Evolutionary conservation across 1,284 basidiomycete genomes (phyloP), one percentile per base, ranked within the genome.

Genomic region (Moniliophthora roreri): DNA sequence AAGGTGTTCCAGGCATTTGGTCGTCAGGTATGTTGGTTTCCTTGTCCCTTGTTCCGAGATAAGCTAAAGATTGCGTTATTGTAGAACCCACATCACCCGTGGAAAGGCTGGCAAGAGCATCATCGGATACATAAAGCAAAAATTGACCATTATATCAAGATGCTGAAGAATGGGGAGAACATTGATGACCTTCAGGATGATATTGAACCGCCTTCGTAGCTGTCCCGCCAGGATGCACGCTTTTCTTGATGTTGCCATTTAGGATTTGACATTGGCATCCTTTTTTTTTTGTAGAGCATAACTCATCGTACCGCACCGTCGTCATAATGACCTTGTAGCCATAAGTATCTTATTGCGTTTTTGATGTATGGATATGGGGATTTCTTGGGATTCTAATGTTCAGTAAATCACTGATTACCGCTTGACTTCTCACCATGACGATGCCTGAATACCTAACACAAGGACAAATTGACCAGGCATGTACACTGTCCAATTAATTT

Each of bases 41-140:
- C 48, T 50, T 39, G 16, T 38, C n/a, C 45, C 8, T 10, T 36
- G 45, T 15, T 38, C 20, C 5, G 26, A 50, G 4, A 41, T 11
- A 51, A 48, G 57, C 34, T 21, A 39, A 7, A n/a, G 15, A 36
- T 50, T 45, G 9, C 44, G n/a, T 51, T 13, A 40, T 48, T 18
- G 21, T 37, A 91, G 89, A 77, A 91, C 68, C 81, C 89, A 4
- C 88, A 91, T 66, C 89, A 92, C 72, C 89, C 89, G 1, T 92
- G 89, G 89, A 92, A 92, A 66, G 89, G 89, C 20, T 92, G 89
- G 90, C 89, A 92, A 66, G 89, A 92, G 61, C 89, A 92, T 63
- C 84, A 91, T 66, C 80, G 89, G 39, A 89, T 91, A 62, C 89
- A 92, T 66, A 91, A 91, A 64, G 76, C 81, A 16, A 90, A 89